These are phyloP conservation scores for Rhizopogon sp. DNA, from an alignment of 768 basidiomycete species.

Conservation along the genomic window DNA sequence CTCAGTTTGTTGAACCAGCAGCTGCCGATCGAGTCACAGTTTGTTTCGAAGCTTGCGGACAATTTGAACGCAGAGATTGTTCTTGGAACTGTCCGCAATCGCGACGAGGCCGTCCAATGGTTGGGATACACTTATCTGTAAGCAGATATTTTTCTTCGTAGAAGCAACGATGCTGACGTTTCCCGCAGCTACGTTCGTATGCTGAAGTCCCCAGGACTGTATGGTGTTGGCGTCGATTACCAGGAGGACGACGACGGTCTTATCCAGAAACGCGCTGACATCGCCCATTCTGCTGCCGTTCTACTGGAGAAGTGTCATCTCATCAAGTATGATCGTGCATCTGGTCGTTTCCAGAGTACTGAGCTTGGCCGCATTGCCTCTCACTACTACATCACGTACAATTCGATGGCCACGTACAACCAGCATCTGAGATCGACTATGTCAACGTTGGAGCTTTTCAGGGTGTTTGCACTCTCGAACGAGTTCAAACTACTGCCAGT, in stretches of 20 bases:
- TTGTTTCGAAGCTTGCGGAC: conserved; percentile 87
- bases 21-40: conserved; percentile 94
- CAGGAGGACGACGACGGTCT: conserved; percentile 78
- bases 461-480: conserved; percentile 92
- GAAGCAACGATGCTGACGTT: conserved; percentile 3
- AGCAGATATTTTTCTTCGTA: conserved; percentile 23
- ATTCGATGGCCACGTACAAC: conserved; percentile 96
- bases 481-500: conserved; percentile 92
- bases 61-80: conserved; percentile 98
- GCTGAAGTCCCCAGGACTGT: conserved; percentile 84
- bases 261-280: conserved; percentile 92
- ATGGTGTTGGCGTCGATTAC: conserved; percentile 87
- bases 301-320: conserved; percentile 92
- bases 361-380: conserved; percentile 93
- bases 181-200: conserved; percentile 76
- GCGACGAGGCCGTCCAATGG: conserved; percentile 98
- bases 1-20: conserved; percentile 94
- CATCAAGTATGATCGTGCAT: conserved; percentile 87
- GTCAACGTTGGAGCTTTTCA: conserved; percentile 86
- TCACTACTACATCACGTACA: conserved; percentile 92
- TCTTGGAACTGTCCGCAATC: conserved; percentile 87
- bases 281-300: conserved; percentile 89
- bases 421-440: conserved; percentile 87
- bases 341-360: conserved; percentile 87
- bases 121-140: conserved; percentile 91